Percentiles rank a stretch among this genome's conserved stretches.
These are phyloP conservation scores for Naganishia sp. DNA, from an alignment of 1,284 basidiomycete genomes.

Conservation along the genomic window DNA sequence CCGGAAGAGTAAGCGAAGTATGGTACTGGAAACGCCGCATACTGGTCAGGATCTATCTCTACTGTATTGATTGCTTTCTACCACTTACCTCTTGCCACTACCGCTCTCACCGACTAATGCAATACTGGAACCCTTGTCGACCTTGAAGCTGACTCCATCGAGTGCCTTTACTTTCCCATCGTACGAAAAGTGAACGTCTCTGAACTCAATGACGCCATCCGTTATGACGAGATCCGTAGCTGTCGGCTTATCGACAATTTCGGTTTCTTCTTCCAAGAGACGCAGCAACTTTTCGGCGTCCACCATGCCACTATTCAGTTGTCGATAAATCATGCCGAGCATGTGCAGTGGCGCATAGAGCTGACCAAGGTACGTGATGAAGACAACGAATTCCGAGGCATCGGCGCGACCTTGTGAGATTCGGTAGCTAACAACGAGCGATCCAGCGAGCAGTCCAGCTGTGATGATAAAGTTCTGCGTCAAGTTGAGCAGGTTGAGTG, in stretches of 20 bases:
- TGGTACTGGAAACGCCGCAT: constrained; percentile 54
- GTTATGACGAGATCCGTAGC: constrained; percentile 72
- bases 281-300: constrained; percentile 76
- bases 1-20: constrained; percentile 78
- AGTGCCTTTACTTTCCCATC: constrained; percentile 73
- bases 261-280: constrained; percentile 72
- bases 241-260: constrained; percentile 75
- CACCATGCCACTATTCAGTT: constrained; percentile 66
- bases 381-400: constrained; percentile 53
- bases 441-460: constrained; percentile 72
- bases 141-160: constrained; percentile 75
- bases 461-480: constrained; percentile 57
- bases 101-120: constrained; percentile 62
- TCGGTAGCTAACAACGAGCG: constrained; percentile 69
- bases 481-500: constrained; percentile 70
- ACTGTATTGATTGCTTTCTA: too few species aligned
- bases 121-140: constrained; percentile 75
- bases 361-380: constrained; percentile 77
- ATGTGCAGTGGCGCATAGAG: constrained; percentile 72
- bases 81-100: constrained; percentile 34
- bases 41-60: constrained; percentile 62
- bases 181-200: constrained; percentile 79
- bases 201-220: constrained; percentile 79
- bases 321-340: constrained; percentile 67
- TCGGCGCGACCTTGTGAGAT: constrained; percentile 60